Evolutionary conservation across 306 rosid genomes (phyloP).

Genomic region (Fragaria nilgerrensis): DNA sequence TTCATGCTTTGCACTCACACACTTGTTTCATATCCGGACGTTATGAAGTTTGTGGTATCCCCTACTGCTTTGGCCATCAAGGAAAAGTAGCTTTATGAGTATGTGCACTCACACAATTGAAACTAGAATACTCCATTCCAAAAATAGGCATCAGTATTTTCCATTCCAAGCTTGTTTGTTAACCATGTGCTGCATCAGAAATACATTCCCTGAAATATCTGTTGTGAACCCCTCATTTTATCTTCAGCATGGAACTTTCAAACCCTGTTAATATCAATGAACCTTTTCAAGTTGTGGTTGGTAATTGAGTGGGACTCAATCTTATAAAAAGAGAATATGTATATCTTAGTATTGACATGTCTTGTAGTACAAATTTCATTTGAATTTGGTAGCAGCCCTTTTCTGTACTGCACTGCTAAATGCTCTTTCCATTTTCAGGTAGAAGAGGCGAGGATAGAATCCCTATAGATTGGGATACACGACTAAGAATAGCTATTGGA

Average conservation of each 20-base stretch:
- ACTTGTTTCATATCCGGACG: not conserved
- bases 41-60: not conserved
- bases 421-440: slow-evolving; percentile 44
- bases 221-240: slow-evolving; percentile 3
- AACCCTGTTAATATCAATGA: not conserved
- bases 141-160: not conserved
- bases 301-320: not conserved
- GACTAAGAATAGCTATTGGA: slow-evolving; percentile 73
- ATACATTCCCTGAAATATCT: not conserved
- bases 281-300: not conserved
- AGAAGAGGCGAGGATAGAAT: slow-evolving; percentile 72
- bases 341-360: not conserved
- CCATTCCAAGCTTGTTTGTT: slow-evolving; percentile 4
- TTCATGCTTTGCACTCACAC: not conserved
- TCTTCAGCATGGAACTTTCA: not conserved
- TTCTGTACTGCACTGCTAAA: not conserved
- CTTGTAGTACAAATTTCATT: not conserved
- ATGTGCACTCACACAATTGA: not conserved
- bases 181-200: not conserved
- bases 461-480: slow-evolving; percentile 70
- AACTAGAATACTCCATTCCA: not conserved
- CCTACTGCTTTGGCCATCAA: not conserved
- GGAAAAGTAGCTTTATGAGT: not conserved
- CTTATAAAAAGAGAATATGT: not conserved
- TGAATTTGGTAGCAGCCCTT: not conserved